phyloP scores from a whole-genome alignment of 345 rosid species.

The Trapa bicornis region DNA sequence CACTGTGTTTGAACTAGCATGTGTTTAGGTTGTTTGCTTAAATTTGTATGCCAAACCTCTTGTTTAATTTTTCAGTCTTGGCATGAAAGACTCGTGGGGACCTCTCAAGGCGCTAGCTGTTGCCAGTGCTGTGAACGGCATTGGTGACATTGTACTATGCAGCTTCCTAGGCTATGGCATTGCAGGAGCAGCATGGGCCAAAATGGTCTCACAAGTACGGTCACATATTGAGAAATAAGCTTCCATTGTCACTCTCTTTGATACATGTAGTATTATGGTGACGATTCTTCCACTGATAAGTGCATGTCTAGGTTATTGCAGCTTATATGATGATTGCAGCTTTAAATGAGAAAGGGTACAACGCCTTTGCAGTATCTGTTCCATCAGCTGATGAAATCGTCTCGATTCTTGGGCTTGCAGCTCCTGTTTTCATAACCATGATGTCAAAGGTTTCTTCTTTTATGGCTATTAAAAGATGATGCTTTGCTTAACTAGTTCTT shows the following conservation, averaged over 20 bases:
- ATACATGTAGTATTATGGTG: background rate
- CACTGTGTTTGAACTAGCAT: background rate
- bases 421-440: constrained; percentile 67
- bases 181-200: constrained; percentile 96
- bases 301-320: constrained; percentile 45
- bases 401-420: constrained; percentile 51
- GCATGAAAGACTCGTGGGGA: constrained; percentile 98
- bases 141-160: constrained; percentile 73
- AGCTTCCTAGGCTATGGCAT: constrained; percentile 66
- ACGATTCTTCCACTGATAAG: constrained; percentile 6
- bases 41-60: background rate
- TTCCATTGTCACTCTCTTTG: background rate
- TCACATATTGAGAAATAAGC: background rate
- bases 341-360: constrained; percentile 63
- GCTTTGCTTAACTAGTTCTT: background rate
- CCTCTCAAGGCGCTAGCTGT: constrained; percentile 78
- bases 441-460: constrained; percentile 47
- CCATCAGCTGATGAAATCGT: constrained; percentile 50
- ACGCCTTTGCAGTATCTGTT: constrained; percentile 41
- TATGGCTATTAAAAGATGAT: background rate
- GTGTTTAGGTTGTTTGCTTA: background rate
- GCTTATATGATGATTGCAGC: constrained; percentile 72
- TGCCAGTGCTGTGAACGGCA: constrained; percentile 58
- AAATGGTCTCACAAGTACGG: constrained; percentile 84
- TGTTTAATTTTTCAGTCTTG: constrained; percentile 43